Percentiles rank a stretch among this genome's conserved stretches.
Conservation (phyloP, 257 asterid species). For the Voacanga thouarsii region DNA sequence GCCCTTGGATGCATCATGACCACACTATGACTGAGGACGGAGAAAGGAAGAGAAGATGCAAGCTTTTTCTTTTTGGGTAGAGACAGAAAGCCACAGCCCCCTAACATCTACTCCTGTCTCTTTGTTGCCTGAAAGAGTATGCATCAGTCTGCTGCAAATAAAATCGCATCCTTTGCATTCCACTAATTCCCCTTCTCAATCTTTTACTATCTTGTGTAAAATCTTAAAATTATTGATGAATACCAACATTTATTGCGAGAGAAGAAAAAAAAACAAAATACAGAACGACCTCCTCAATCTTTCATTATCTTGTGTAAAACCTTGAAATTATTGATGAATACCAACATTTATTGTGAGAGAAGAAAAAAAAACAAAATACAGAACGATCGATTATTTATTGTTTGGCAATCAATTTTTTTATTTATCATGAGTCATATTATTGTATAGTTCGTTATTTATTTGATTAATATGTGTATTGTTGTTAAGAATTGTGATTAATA, state of each 20-base stretch:
- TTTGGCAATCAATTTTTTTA: too few species aligned
- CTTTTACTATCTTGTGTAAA: constrained; percentile 50
- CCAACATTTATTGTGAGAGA: too few species aligned
- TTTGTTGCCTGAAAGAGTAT: constrained; percentile 40
- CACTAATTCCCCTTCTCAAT: constrained; percentile 41
- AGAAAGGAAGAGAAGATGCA: constrained; percentile 13
- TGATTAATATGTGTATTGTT: too few species aligned
- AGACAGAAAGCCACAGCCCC: constrained; percentile 13
- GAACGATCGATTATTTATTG: too few species aligned
- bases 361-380: too few species aligned
- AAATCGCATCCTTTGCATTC: constrained; percentile 33
- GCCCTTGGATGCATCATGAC: too few species aligned
- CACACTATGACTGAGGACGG: background rate
- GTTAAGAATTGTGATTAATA: too few species aligned
- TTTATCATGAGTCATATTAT: too few species aligned
- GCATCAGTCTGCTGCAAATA: constrained; percentile 43
- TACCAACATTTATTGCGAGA: constrained; percentile 15
- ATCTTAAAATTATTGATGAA: background rate
- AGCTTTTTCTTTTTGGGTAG: constrained; percentile 13
- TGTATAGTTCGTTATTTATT: too few species aligned
- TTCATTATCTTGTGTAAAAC: too few species aligned
- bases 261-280: background rate
- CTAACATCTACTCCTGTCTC: constrained; percentile 16
- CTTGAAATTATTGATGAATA: too few species aligned
- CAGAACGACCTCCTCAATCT: too few species aligned